Conservation (phyloP, 805 yeast genomes). For the Kodamaea sagamina region DNA sequence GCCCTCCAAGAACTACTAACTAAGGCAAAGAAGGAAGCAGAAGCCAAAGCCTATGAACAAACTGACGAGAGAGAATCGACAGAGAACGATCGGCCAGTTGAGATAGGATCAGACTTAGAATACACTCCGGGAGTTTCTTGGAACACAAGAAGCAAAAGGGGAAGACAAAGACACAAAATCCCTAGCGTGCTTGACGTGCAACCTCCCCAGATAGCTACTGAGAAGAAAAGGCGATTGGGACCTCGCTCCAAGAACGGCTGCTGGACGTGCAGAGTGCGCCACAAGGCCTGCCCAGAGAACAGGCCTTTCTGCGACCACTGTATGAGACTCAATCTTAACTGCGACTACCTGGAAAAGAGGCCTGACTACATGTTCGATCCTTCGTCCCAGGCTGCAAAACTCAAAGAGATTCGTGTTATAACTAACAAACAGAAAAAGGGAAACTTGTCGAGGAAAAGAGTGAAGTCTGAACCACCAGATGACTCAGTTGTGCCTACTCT, state of each 20-base stretch:
- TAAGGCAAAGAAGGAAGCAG: not conserved
- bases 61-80: no score
- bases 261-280: slow-evolving; percentile 76
- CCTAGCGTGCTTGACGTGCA: not conserved
- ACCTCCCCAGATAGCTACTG: not conserved
- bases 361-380: slow-evolving; percentile 58
- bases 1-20: not conserved
- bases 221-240: slow-evolving; percentile 20
- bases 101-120: not conserved
- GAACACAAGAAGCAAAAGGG: slow-evolving; percentile 1
- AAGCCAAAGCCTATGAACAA: no score
- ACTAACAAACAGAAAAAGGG: slow-evolving; percentile 33
- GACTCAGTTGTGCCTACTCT: no score
- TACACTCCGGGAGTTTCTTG: not conserved
- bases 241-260: slow-evolving; percentile 61
- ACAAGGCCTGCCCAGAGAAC: slow-evolving; percentile 71
- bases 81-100: no score
- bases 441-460: slow-evolving; percentile 18
- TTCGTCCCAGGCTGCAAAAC: slow-evolving; percentile 42
- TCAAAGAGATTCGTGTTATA: slow-evolving; percentile 50
- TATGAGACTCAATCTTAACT: slow-evolving; percentile 51
- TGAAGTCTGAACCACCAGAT: not conserved
- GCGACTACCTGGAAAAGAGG: slow-evolving; percentile 53
- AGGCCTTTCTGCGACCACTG: slow-evolving; percentile 64
- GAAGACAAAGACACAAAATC: not conserved